A percentile compares a stretch with the other conserved stretches of the same genome.
These are phyloP conservation scores for Verticillium tricorpus DNA, from an alignment of 2,329 filamentous ascomycete species.

Conservation along the genomic window DNA sequence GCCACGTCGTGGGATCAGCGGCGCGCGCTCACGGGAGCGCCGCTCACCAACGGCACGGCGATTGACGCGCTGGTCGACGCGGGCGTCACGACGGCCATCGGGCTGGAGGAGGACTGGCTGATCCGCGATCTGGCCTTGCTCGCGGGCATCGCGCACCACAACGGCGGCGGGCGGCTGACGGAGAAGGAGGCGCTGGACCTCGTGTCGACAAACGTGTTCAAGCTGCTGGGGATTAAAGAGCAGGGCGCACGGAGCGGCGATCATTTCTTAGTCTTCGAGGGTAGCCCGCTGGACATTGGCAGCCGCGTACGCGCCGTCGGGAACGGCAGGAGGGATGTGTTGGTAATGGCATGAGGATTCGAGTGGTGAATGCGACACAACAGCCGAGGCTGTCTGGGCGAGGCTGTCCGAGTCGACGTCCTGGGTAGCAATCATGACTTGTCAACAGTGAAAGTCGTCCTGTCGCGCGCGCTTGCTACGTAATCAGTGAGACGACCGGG, in stretches of 20 bases:
- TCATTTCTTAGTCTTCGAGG: constrained; percentile 61
- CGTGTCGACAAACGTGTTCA: constrained; percentile 52
- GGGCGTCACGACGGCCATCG: constrained; percentile 54
- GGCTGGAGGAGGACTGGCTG: constrained; percentile 58
- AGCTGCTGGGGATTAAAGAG: constrained; percentile 47
- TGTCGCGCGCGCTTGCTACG: neutral
- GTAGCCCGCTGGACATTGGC: constrained; percentile 57
- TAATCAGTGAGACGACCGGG: neutral
- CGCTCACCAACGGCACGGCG: constrained; percentile 60
- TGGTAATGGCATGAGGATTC: constrained; percentile 26
- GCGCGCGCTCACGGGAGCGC: constrained; percentile 58
- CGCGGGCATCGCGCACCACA: constrained; percentile 56
- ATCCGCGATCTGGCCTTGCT: constrained; percentile 55
- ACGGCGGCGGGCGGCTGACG: constrained; percentile 48
- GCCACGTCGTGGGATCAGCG: constrained; percentile 56
- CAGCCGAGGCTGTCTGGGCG: neutral
- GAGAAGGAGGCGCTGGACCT: constrained; percentile 53
- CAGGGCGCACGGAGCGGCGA: constrained; percentile 15
- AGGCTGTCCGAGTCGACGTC: neutral
- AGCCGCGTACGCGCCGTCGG: constrained; percentile 50
- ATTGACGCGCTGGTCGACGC: constrained; percentile 54
- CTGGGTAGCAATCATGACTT: too few species aligned
- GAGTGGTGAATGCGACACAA: neutral
- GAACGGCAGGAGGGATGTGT: constrained; percentile 31
- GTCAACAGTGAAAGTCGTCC: too few species aligned